These are phyloP conservation scores for Amphicarpaea edgeworthii DNA, from an alignment of 306 rosid species.

Conservation along the genomic window DNA sequence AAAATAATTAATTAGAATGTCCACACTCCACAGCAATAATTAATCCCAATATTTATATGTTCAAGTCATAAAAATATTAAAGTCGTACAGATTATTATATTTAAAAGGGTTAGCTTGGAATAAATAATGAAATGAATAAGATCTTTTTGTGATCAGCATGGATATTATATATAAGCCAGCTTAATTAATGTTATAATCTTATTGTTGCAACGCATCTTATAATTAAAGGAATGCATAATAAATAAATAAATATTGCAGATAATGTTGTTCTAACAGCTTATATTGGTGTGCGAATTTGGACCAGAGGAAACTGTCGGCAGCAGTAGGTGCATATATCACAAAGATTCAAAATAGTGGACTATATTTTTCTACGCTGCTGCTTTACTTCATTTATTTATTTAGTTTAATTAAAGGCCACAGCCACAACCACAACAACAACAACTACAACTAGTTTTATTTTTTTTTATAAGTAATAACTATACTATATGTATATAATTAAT, in stretches of 20 bases:
- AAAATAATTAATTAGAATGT: not conserved
- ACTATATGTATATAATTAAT: not conserved
- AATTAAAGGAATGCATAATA: not conserved
- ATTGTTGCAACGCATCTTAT: not conserved
- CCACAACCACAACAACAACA: too few relatives aligned
- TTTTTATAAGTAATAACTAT: not conserved
- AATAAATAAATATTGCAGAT: not conserved
- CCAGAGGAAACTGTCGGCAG: constrained; percentile 50
- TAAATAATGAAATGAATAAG: not conserved
- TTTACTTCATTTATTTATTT: not conserved
- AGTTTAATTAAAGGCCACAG: not conserved
- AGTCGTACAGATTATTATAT: not conserved
- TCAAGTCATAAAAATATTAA: not conserved
- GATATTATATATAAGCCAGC: not conserved
- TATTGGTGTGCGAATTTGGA: constrained; percentile 16
- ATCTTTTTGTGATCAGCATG: not conserved
- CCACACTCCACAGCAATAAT: not conserved
- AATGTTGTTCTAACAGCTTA: not conserved
- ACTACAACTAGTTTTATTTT: constrained; percentile 5
- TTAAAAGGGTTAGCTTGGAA: not conserved
- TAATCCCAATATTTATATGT: not conserved
- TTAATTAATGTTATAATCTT: not conserved
- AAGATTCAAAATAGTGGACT: not conserved
- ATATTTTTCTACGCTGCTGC: not conserved
- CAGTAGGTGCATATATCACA: constrained; percentile 20